Conservation (phyloP, 192 early-diverging fungal species). For the Paraglomus brasilianum region DNA sequence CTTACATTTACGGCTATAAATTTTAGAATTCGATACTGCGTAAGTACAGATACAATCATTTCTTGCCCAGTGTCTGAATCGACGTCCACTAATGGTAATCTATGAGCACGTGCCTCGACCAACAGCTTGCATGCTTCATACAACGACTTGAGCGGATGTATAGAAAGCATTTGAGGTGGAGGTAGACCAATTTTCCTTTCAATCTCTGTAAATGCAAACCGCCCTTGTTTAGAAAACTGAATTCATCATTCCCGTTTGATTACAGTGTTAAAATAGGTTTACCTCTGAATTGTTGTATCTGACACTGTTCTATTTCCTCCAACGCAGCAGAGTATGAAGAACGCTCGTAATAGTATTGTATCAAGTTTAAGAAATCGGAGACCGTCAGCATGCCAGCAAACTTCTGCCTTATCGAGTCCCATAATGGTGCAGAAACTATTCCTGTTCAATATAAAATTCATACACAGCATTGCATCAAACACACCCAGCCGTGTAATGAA, state of each 20-base stretch:
- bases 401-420: slow-evolving; percentile 73
- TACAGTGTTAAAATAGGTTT: slow-evolving; percentile 4
- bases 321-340: slow-evolving; percentile 78
- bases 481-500: background rate
- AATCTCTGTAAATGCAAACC: slow-evolving; percentile 48
- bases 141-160: slow-evolving; percentile 83
- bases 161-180: slow-evolving; percentile 64
- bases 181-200: slow-evolving; percentile 58
- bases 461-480: background rate
- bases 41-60: slow-evolving; percentile 89
- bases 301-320: slow-evolving; percentile 81
- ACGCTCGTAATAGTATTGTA: slow-evolving; percentile 88
- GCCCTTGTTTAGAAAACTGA: slow-evolving; percentile 26
- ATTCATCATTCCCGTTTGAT: background rate
- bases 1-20: slow-evolving; percentile 83
- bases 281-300: slow-evolving; percentile 69
- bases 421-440: slow-evolving; percentile 91
- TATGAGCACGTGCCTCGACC: slow-evolving; percentile 79
- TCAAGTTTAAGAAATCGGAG: slow-evolving; percentile 92
- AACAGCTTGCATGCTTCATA: slow-evolving; percentile 83
- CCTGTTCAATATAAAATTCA: slow-evolving; percentile 50
- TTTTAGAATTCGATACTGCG: slow-evolving; percentile 83
- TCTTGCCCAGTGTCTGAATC: slow-evolving; percentile 72
- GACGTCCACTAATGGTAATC: slow-evolving; percentile 85
- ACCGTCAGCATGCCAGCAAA: slow-evolving; percentile 97